Conservation (phyloP, 805 yeast species). For the Candida parachauliodes region DNA sequence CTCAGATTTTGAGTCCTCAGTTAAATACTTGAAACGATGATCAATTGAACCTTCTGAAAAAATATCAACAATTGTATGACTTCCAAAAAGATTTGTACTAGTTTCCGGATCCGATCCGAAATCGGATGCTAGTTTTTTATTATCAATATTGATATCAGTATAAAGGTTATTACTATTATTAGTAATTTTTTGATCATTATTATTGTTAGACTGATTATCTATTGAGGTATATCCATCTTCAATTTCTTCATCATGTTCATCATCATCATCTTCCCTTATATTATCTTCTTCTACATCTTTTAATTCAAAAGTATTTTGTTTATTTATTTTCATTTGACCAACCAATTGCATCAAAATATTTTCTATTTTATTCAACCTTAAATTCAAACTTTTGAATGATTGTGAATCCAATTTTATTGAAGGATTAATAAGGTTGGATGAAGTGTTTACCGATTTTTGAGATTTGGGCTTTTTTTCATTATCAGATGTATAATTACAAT, state of each 20-base stretch:
- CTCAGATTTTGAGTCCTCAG: neutral
- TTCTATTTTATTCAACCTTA: conserved; percentile 13
- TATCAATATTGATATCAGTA: too few relatives aligned
- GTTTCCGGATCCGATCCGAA: conserved; percentile 2
- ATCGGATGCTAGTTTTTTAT: neutral
- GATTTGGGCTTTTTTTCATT: conserved; percentile 6
- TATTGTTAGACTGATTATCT: too few relatives aligned
- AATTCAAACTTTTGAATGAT: conserved; percentile 14
- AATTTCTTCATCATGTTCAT: conserved; percentile 12
- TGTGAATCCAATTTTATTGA: conserved; percentile 5
- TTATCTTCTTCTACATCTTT: neutral
- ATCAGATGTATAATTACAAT: conserved; percentile 21
- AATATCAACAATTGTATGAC: conserved; percentile 32
- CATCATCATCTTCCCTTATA: conserved; percentile 8
- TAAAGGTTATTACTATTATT: neutral
- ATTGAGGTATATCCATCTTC: conserved; percentile 11
- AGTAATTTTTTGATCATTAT: neutral
- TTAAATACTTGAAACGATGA: neutral
- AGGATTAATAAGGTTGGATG: neutral
- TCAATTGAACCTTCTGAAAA: conserved; percentile 30
- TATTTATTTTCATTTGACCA: conserved; percentile 10
- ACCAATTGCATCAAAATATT: conserved; percentile 15
- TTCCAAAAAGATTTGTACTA: conserved; percentile 22
- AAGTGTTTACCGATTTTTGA: conserved; percentile 4
- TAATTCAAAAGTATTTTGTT: neutral